These are phyloP conservation scores for Yamadazyma atlantica DNA, from an alignment of 1,139 yeast genomes.

Conservation along the genomic window DNA sequence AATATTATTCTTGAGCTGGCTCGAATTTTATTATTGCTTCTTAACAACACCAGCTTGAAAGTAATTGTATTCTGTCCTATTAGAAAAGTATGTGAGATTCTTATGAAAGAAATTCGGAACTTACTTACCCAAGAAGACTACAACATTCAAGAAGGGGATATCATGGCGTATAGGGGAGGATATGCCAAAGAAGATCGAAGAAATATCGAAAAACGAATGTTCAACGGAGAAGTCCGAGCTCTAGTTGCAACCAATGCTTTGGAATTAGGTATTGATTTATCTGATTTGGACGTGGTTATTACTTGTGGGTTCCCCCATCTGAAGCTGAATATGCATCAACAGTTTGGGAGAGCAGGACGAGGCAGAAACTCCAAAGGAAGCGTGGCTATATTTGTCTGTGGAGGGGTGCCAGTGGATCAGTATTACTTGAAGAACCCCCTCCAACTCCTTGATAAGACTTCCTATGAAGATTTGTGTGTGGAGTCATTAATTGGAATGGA, in stretches of 20 bases:
- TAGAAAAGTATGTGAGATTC: conserved; percentile 78
- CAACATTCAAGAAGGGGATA: conserved; percentile 51
- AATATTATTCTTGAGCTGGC: conserved; percentile 78
- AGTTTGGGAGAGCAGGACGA: conserved; percentile 95
- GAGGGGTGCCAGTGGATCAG: conserved; percentile 84
- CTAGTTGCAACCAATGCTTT: conserved; percentile 93
- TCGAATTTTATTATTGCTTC: conserved; percentile 60
- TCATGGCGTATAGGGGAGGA: conserved; percentile 95
- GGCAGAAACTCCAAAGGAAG: conserved; percentile 63
- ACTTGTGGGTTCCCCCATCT: conserved; percentile 92
- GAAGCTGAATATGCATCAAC: conserved; percentile 86
- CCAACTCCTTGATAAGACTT: conserved; percentile 48
- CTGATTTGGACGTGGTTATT: conserved; percentile 85
- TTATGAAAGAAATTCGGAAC: conserved; percentile 77
- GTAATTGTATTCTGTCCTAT: conserved; percentile 90
- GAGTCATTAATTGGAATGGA: conserved; percentile 37
- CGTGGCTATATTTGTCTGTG: conserved; percentile 78
- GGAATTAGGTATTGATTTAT: conserved; percentile 93
- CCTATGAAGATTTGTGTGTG: conserved; percentile 46
- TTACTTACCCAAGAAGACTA: conserved; percentile 28
- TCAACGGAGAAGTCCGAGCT: conserved; percentile 78
- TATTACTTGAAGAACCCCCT: conserved; percentile 73
- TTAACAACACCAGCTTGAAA: conserved; percentile 56
- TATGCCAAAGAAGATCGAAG: conserved; percentile 84
- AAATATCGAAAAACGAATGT: conserved; percentile 85